Base-by-base conservation (phyloP, 108 stramenopile genomes). In the Fistulifera pelliculosa region DNA sequence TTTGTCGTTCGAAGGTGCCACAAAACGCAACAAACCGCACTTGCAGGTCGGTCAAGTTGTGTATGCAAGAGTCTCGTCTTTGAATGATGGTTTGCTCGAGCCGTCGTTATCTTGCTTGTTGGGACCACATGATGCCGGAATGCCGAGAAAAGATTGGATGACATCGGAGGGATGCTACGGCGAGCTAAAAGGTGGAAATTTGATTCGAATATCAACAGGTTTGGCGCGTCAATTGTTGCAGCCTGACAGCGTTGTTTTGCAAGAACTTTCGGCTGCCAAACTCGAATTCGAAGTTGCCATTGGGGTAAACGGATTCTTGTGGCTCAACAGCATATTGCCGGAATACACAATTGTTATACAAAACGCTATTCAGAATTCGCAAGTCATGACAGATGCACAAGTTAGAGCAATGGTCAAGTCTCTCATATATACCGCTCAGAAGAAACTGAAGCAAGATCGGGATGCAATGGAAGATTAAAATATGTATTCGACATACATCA, bases 101-200 rank as follows among this genome's bases (percentile, higher is more conserved):
- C 80, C 80, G 10, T 76, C 64, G 39, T 54, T 90, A 27, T 76
- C 74, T 0, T 90, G 89, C 52, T 69, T 73, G 50, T 57, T 80
- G 13, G 84, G 84, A 18, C 75, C 74, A 8, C 52, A 75, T n/a
- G 86, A 83, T 51, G 50, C 55, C 47, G 82, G 82, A 6, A 68
- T 83, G 41, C 54, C 76, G 1, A 52, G 81, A 0, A 86, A 82
- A 50, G 89, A 90, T 65, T 90, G 89, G 89, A 77, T 86, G 74
- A 90, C 89, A 15, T 74, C 81, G 57, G 89, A 90, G 65, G 85
- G 80, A 24, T 69, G 76, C 0, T 90, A 90, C 55, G 89, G 89
- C 26, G 73, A 74, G 45, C 67, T 90, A 13, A 62, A 73, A 44
- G 85, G 85, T 25, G 85, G 85, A 7, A 84, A 80, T 1, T 58